Evolutionary conservation across 2,329 filamentous ascomycete species (phyloP).

Genomic region (Apiospora koreana): DNA sequence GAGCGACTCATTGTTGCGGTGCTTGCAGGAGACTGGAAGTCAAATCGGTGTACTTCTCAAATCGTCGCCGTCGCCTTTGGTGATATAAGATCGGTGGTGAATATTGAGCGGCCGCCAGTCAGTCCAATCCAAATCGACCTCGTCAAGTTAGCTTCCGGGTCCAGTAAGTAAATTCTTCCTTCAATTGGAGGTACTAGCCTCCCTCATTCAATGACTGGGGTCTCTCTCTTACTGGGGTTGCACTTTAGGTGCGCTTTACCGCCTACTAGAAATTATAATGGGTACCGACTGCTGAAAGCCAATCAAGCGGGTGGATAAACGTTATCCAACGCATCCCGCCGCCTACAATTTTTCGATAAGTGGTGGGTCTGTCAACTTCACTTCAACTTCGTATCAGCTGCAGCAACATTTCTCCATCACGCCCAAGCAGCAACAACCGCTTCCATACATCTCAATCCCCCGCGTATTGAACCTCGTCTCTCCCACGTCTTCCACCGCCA

Average conservation of each 20-base stretch:
- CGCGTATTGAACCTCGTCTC: neutral
- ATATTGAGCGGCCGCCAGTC: neutral
- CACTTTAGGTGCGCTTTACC: neutral
- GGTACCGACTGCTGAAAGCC: neutral
- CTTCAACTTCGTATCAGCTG: neutral
- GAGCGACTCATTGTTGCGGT: constrained; percentile 53
- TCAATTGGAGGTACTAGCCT: neutral
- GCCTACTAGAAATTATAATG: neutral
- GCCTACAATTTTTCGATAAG: constrained; percentile 10
- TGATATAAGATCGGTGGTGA: neutral
- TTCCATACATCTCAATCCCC: neutral
- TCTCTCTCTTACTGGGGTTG: neutral
- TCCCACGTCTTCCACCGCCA: neutral
- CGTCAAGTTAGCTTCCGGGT: neutral
- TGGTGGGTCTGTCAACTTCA: neutral
- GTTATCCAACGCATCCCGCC: neutral
- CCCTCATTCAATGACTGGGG: neutral
- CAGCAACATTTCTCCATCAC: neutral
- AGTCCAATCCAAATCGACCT: neutral
- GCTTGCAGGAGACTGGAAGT: neutral
- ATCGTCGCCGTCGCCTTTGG: neutral
- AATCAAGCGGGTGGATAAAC: neutral
- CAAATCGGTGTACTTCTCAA: neutral
- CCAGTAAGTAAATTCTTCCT: neutral
- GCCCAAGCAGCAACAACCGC: neutral